phyloP scores from a whole-genome alignment of 345 rosid species.

The Hibiscus tridactylites region DNA sequence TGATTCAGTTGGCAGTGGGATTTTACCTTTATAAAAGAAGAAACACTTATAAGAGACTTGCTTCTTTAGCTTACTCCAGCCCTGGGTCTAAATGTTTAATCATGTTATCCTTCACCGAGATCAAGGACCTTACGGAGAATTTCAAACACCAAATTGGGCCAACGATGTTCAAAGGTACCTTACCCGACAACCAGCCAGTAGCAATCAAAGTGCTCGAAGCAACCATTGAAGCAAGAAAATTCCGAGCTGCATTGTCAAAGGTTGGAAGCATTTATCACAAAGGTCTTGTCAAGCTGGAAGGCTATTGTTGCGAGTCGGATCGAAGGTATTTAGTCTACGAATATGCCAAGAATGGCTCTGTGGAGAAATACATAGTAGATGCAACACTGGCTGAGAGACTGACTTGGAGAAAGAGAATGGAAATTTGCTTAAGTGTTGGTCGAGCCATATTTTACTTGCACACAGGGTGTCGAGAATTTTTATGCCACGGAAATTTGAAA shows the following conservation, averaged over 20 bases:
- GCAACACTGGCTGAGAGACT: slow-evolving; percentile 42
- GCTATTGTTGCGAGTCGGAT: slow-evolving; percentile 57
- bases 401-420: slow-evolving; percentile 62
- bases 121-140: slow-evolving; percentile 42
- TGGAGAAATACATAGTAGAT: slow-evolving; percentile 46
- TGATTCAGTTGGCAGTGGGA: slow-evolving; percentile 43
- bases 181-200: slow-evolving; percentile 40
- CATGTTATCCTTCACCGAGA: slow-evolving; percentile 51
- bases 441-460: slow-evolving; percentile 68
- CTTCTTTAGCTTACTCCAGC: slow-evolving; percentile 28
- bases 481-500: slow-evolving; percentile 70
- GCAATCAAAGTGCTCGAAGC: slow-evolving; percentile 49
- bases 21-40: slow-evolving; percentile 43
- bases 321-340: slow-evolving; percentile 61
- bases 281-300: slow-evolving; percentile 61
- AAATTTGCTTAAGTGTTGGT: slow-evolving; percentile 50
- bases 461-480: slow-evolving; percentile 62
- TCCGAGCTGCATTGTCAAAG: slow-evolving; percentile 53
- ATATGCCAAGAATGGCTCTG: slow-evolving; percentile 48
- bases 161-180: slow-evolving; percentile 49
- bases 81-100: slow-evolving; percentile 45
- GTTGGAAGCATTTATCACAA: slow-evolving; percentile 76
- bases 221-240: slow-evolving; percentile 48
- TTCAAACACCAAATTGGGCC: slow-evolving; percentile 56
- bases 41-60: slow-evolving; percentile 33